These are phyloP conservation scores for Nyssa sinensis DNA, from an alignment of 148 eudicot species.

Conservation along the genomic window DNA sequence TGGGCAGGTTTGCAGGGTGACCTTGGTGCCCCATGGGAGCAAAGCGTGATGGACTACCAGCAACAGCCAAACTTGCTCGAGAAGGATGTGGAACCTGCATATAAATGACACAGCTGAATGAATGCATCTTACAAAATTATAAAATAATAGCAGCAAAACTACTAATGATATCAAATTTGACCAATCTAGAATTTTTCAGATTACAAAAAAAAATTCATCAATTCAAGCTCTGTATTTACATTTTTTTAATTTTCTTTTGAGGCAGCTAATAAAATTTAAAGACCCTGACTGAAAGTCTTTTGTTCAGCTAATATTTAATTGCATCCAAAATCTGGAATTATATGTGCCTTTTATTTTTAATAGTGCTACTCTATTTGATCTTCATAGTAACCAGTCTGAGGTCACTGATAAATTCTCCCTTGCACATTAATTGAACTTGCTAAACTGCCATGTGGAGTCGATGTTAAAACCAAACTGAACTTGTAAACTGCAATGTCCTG, in stretches of 20 bases:
- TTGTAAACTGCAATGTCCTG: background rate
- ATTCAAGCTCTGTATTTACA: background rate
- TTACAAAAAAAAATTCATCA: background rate
- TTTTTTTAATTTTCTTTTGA: background rate
- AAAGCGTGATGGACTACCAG: slow-evolving; percentile 83
- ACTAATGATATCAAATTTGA: background rate
- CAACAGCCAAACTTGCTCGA: slow-evolving; percentile 49
- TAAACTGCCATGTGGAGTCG: background rate
- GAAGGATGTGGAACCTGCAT: slow-evolving; percentile 62
- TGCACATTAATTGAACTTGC: too few species aligned
- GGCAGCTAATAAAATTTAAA: background rate
- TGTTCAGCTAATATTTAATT: background rate
- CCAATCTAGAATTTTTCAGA: background rate
- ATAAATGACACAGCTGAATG: background rate
- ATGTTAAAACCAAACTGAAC: background rate
- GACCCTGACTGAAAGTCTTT: background rate
- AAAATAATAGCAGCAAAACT: background rate
- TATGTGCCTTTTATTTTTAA: background rate
- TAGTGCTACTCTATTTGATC: background rate
- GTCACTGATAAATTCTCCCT: background rate
- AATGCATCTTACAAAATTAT: background rate
- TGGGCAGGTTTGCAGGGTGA: slow-evolving; percentile 49
- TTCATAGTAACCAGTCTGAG: background rate
- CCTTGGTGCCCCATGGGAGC: slow-evolving; percentile 68
- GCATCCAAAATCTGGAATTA: background rate